Evolutionary conservation across 2,329 filamentous ascomycete species (phyloP), one percentile per base, ranked within the genome.

Genomic region (Talaromyces sp.): DNA sequence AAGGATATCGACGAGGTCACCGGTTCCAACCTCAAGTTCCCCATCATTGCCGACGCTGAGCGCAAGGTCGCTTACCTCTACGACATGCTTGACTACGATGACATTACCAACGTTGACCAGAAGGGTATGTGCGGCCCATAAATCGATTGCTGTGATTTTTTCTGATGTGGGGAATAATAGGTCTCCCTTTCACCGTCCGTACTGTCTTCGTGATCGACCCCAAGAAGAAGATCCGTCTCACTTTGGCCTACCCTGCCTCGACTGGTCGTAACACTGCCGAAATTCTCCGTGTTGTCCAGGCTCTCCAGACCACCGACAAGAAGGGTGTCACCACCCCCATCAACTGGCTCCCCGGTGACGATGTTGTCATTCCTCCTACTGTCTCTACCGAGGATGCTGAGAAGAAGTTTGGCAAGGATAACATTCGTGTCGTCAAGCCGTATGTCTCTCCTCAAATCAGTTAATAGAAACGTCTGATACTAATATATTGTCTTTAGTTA

Each of bases 131-230:
- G 63, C 69, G 63, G n/a, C n/a, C n/a, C n/a, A n/a, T n/a, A n/a
- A n/a, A 31, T 39, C n/a, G 8, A 17, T 19, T 8, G 46, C n/a
- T 35, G 11, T 11, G n/a, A 45, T 58, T 39, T 51, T 46, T 33
- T 52, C 54, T 61, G 57, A 62, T 22, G 15, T 39, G 36, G 4
- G n/a, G 6, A 21, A 41, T 15, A 57, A 15, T 22, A 62, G 65
- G 66, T 66, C 89, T 93, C 67, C 91, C 91, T 58, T 93, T 96
- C 78, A 96, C 92, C 67, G 96, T 97, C 78, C 90, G 92, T 69
- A 91, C 89, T 67, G 92, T 96, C 72, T 96, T 95, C 82, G 82
- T 96, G 78, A 94, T 96, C 75, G 91, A 96, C 80, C 91, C 91
- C 63, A 85, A 84, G 76, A 96, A 96, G 86, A 93, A 88, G 75